Evolutionary conservation across 768 basidiomycete genomes (phyloP), one percentile per base, ranked within the genome.

Genomic region (Russula foetens): DNA sequence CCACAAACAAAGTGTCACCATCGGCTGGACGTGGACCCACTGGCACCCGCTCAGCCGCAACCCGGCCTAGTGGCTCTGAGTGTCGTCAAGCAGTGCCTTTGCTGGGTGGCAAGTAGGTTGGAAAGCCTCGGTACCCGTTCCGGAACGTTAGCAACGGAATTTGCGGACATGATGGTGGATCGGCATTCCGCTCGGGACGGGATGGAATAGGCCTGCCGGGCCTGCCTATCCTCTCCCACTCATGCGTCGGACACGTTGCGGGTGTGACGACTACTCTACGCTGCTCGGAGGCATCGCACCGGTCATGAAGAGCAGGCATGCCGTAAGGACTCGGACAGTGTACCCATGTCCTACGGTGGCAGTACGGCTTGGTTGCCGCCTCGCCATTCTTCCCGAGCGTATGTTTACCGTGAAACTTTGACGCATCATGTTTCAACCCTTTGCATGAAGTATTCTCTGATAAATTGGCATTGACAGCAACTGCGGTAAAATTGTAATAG

Each of bases 81-180:
- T 31, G 3, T 47, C 38, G 33, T 33, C n/a, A 17, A 47, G 29
- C 35, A 17, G 7, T 29, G 26, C 35, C 4, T n/a, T n/a, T n/a
- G n/a, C n/a, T n/a, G 45, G 24, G 15, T 8, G 15, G 21, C n/a
- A 29, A 35, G 58, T 43, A 51, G 26, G 39, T 53, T 47, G 8
- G 35, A 53, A 41, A 47, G 35, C 14, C 24, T 54, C 53, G 38
- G 59, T 48, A 17, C 59, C 45, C 28, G 59, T 54, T 54, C 53
- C 53, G 53, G 46, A 19, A 41, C 39, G 15, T 21, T 29, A 19
- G 19, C 24, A 26, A 47, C n/a, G 21, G 15, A 19, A 12, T 39
- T 23, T 6, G 51, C 45, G 45, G 52, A 24, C 14, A 47, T 35
- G 29, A 19, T 17, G 11, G 39, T 41, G 39, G 39, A 41, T 54